Evolutionary conservation across 306 rosid genomes (phyloP).

Genomic region (Spatholobus suberectus): DNA sequence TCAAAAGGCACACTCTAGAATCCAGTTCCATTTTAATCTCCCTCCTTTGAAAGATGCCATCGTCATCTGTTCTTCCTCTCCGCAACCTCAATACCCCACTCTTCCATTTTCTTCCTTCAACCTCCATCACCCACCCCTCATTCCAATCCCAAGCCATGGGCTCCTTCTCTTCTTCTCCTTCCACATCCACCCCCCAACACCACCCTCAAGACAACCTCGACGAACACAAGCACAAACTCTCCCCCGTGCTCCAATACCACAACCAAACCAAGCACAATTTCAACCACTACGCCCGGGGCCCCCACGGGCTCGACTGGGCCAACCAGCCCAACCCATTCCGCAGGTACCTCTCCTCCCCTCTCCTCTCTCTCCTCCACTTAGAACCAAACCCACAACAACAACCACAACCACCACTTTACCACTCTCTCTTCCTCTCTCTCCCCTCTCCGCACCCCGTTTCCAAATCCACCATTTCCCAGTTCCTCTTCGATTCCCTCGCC

Average conservation of each 20-base stretch:
- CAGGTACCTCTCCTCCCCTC: conserved; percentile 70
- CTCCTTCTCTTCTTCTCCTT: conserved; percentile 54
- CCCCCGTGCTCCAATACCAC: conserved; percentile 71
- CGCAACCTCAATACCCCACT: conserved; percentile 22
- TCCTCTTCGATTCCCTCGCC: conserved; percentile 79
- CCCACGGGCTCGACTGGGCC: conserved; percentile 94
- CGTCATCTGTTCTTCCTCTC: conserved; percentile 40
- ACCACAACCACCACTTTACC: conserved; percentile 53
- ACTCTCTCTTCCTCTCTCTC: conserved; percentile 68
- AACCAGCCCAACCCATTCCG: conserved; percentile 99
- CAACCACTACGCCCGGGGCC: conserved; percentile 78
- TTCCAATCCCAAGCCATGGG: conserved; percentile 47
- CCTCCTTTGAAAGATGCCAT: conserved; percentile 20
- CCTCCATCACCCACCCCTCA: conserved; percentile 24
- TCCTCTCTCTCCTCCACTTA: conserved; percentile 69
- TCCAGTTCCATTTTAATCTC: no score
- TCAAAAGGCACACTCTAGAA: no score
- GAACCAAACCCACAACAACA: background rate
- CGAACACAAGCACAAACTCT: conserved; percentile 55
- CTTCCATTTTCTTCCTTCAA: conserved; percentile 53
- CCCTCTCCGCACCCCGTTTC: conserved; percentile 80
- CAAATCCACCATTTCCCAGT: conserved; percentile 69
- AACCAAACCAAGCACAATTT: conserved; percentile 81
- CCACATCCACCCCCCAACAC: conserved; percentile 32
- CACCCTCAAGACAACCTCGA: conserved; percentile 45